Base-by-base conservation (phyloP, 768 basidiomycete genomes). In the Mycena belliarum region DNA sequence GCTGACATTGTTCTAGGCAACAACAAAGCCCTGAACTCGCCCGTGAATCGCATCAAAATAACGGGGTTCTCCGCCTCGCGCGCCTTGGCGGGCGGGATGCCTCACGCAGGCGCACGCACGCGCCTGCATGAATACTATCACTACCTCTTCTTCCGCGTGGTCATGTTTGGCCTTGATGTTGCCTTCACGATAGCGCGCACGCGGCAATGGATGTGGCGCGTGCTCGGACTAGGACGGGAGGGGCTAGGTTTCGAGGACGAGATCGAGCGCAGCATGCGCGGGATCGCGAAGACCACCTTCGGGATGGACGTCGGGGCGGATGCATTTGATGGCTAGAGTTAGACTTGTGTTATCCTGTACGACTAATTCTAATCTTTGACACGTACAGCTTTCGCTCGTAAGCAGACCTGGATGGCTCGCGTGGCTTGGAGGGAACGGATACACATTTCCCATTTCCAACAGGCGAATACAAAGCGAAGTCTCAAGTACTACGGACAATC, bases 1-100 rank as follows among this genome's bases (percentile, higher is more conserved):
- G n/a, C 21, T 38, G 8, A 29, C 33, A 38, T 20, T 23, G n/a
- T 29, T 42, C 18, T 44, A 87, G 81, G 88, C 18, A 93, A 93
- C 70, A 93, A 93, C 65, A 90, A 94, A 70, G 75, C 81, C 2
- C 83, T 95, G 35, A 89, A 91, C 15, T 90, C 90, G 3, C 93
- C 93, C 0, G 89, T 93, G 0, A 95, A 95, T 67, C 84, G 93
- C 20, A 87, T 97, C 73, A 94, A 93, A 70, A 89, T 95, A 52
- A 92, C 89, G 0, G 93, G 90, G 0, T 83, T 82, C 68, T 92
- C 86, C 83, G 94, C 92, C 25, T 87, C 91, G 5, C 78, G 80
- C 23, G 87, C 89, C 5, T 77, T 89, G 6, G 72, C 78, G 11
- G 72, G 74, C n/a, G 72, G 76, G 26, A 63, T 75, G 16, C 28